phyloP scores from a whole-genome alignment of 495 filamentous ascomycete species.

The Daldinia bambusicola region DNA sequence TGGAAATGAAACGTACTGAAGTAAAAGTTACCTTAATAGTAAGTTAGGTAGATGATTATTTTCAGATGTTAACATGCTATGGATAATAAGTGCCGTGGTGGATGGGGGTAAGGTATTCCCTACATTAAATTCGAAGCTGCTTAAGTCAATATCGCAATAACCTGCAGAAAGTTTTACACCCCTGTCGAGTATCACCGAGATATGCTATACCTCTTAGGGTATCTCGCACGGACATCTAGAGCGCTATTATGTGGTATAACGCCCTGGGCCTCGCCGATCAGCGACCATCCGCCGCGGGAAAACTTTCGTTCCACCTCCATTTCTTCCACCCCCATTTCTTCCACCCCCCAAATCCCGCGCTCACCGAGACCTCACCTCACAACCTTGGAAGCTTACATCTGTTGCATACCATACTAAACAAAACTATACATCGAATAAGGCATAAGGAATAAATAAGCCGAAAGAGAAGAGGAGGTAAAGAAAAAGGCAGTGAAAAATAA shows the following conservation, averaged over 20 bases:
- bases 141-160: slow-evolving; percentile 20
- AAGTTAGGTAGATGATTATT: too few species aligned
- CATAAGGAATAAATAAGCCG: not conserved
- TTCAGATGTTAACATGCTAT: too few species aligned
- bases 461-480: not conserved
- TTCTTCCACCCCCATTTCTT: not conserved
- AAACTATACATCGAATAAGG: too few species aligned
- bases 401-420: not conserved
- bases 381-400: not conserved
- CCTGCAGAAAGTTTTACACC: slow-evolving; percentile 24
- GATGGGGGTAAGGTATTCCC: too few species aligned
- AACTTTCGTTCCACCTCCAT: not conserved
- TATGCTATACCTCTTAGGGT: not conserved
- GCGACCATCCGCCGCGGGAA: not conserved
- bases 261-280: not conserved
- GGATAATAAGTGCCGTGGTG: too few species aligned
- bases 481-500: not conserved
- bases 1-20: too few species aligned
- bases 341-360: not conserved
- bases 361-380: too few species aligned
- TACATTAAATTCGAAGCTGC: not conserved
- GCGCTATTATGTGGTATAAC: not conserved
- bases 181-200: slow-evolving; percentile 17
- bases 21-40: too few species aligned
- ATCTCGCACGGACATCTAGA: not conserved